Conservation (phyloP, 192 early-diverging fungal species). For the Coemansia sp. region DNA sequence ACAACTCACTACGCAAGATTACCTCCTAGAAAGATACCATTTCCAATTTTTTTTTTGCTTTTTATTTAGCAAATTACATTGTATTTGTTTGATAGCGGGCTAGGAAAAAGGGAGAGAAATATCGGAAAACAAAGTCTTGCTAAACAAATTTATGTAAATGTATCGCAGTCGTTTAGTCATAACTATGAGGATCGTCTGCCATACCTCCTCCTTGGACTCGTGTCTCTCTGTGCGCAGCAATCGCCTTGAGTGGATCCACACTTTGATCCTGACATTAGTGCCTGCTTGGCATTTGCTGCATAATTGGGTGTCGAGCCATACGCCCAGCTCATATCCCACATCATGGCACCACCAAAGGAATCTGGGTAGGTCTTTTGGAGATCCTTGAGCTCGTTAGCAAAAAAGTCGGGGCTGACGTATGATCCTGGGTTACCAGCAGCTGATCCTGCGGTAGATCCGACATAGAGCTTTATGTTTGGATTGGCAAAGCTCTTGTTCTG, state of each 20-base stretch:
- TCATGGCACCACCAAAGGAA: constrained; percentile 69
- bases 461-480: constrained; percentile 54
- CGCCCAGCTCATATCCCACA: constrained; percentile 58
- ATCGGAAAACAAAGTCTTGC: background rate
- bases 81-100: background rate
- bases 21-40: background rate
- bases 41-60: background rate
- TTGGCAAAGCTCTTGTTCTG: constrained; percentile 55
- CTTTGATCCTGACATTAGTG: constrained; percentile 42
- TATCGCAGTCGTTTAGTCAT: too few relatives aligned
- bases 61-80: background rate
- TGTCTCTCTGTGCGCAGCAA: constrained; percentile 3
- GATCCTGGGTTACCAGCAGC: constrained; percentile 51
- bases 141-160: too few relatives aligned
- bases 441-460: constrained; percentile 55
- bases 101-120: background rate
- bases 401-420: constrained; percentile 42
- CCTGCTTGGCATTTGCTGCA: constrained; percentile 43
- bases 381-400: constrained; percentile 36
- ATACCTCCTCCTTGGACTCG: background rate
- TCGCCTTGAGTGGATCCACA: constrained; percentile 7
- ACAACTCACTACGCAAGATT: constrained; percentile 73
- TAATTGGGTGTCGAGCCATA: constrained; percentile 46
- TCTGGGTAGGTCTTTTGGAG: constrained; percentile 34
- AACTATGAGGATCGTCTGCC: constrained; percentile 14